Conservation (phyloP, 208 protist genomes). For the Trypanosoma scelopori region DNA sequence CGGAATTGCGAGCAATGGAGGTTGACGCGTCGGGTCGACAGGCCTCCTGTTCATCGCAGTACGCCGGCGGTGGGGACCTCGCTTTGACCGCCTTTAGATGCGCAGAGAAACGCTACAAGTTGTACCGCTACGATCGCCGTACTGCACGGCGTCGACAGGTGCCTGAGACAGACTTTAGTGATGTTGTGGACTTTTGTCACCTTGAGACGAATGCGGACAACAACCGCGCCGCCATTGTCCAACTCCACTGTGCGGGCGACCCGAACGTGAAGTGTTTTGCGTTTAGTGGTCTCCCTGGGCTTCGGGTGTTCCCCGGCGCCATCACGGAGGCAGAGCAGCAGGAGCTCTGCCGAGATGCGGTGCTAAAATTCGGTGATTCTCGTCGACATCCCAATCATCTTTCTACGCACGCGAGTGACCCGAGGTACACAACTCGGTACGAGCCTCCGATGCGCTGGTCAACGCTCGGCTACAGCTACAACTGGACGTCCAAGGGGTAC, state of each 20-base stretch:
- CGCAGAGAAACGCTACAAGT: slow-evolving; percentile 52
- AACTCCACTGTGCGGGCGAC: slow-evolving; percentile 25
- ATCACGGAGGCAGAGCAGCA: slow-evolving; percentile 55
- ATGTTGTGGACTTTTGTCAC: slow-evolving; percentile 63
- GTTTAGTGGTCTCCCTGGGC: slow-evolving; percentile 66
- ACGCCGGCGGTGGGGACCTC: not conserved
- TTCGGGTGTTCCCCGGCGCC: slow-evolving; percentile 62
- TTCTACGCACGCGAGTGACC: slow-evolving; percentile 69
- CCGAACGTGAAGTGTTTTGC: slow-evolving; percentile 53
- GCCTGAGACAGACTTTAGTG: slow-evolving; percentile 29
- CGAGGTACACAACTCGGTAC: slow-evolving; percentile 59
- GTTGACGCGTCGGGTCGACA: not conserved
- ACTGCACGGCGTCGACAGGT: slow-evolving; percentile 25
- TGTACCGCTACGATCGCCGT: slow-evolving; percentile 57
- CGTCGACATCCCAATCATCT: slow-evolving; percentile 73
- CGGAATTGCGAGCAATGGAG: not conserved
- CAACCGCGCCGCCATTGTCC: slow-evolving; percentile 45
- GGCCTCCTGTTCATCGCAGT: not conserved
- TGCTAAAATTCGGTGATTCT: slow-evolving; percentile 68
- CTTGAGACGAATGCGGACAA: slow-evolving; percentile 53
- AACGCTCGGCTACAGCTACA: slow-evolving; percentile 86
- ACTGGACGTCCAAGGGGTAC: slow-evolving; percentile 87
- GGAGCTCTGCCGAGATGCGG: slow-evolving; percentile 47
- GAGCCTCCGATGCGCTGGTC: slow-evolving; percentile 87
- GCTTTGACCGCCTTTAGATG: slow-evolving; percentile 24